Percentiles rank a stretch among this genome's conserved stretches.
Evolutionary conservation across 2,329 filamentous ascomycete genomes (phyloP).

Genomic region (Trichophaea hybrida): DNA sequence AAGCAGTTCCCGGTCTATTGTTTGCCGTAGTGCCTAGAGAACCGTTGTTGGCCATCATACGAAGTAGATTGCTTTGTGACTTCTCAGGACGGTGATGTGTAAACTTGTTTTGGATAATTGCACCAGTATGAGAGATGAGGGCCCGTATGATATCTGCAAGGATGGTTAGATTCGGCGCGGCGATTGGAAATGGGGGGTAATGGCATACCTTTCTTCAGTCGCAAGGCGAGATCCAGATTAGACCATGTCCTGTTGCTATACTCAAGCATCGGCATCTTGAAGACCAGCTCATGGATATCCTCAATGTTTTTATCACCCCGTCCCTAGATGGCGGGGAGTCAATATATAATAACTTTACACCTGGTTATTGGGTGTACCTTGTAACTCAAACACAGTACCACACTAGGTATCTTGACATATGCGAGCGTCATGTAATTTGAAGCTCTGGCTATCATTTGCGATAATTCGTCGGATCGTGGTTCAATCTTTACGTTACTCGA

Average conservation of each 20-base stretch:
- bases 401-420: conserved; percentile 86
- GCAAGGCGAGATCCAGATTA: conserved; percentile 82
- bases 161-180: too few species aligned
- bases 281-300: conserved; percentile 95
- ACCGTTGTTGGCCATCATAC: conserved; percentile 69
- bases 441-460: conserved; percentile 88
- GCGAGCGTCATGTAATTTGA: conserved; percentile 96
- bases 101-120: conserved; percentile 96
- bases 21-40: conserved; percentile 40
- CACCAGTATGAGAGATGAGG: conserved; percentile 84
- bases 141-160: conserved; percentile 61
- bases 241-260: conserved; percentile 99
- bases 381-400: conserved; percentile 74
- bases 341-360: not conserved
- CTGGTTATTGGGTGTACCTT: conserved; percentile 15
- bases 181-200: not conserved
- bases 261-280: conserved; percentile 83
- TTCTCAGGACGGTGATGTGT: conserved; percentile 71
- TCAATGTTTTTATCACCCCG: conserved; percentile 90
- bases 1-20: not conserved
- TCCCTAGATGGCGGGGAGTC: conserved; percentile 55
- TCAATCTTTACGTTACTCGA: conserved; percentile 36
- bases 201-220: conserved; percentile 63
- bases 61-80: conserved; percentile 61
- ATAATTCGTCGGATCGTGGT: conserved; percentile 69